A percentile compares a stretch with the other conserved stretches of the same genome.
Evolutionary conservation across 164 flowering plant genomes (phyloP).

Genomic region (Kalanchoe fedtschenkoi): DNA sequence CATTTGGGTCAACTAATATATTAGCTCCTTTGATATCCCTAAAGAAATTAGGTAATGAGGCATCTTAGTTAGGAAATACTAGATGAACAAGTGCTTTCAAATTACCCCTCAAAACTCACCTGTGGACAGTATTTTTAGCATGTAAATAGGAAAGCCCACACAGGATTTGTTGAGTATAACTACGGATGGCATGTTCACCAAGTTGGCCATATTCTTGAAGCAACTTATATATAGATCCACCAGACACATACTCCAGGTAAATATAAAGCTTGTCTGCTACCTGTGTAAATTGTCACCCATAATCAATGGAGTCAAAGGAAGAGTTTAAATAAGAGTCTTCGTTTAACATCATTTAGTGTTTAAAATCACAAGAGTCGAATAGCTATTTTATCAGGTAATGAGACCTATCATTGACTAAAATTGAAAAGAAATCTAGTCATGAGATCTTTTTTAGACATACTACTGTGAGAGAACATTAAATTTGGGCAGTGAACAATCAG

Average conservation of each 20-base stretch:
- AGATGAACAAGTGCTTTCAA: not conserved
- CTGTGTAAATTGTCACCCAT: constrained; percentile 24
- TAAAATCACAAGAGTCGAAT: no score
- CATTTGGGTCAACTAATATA: constrained; percentile 87
- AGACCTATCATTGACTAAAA: no score
- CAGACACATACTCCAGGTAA: constrained; percentile 91
- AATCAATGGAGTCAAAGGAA: no score
- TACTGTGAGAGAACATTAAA: no score
- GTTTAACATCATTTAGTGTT: no score
- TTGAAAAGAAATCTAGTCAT: no score
- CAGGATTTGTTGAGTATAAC: constrained; percentile 79
- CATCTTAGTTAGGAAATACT: not conserved
- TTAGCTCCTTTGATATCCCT: constrained; percentile 98
- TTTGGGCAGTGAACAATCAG: not conserved
- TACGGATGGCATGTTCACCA: constrained; percentile 82
- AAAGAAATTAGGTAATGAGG: constrained; percentile 3
- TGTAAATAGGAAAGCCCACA: constrained; percentile 82
- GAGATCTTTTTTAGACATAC: no score
- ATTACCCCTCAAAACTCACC: constrained; percentile 25
- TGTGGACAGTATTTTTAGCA: constrained; percentile 70
- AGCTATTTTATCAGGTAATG: no score
- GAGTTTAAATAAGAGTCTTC: no score
- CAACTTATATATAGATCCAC: constrained; percentile 86
- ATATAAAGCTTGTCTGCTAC: constrained; percentile 76
- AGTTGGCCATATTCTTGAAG: constrained; percentile 89